phyloP scores from a whole-genome alignment of 352 stramenopile genomes.

The Phytophthora crassamura region DNA sequence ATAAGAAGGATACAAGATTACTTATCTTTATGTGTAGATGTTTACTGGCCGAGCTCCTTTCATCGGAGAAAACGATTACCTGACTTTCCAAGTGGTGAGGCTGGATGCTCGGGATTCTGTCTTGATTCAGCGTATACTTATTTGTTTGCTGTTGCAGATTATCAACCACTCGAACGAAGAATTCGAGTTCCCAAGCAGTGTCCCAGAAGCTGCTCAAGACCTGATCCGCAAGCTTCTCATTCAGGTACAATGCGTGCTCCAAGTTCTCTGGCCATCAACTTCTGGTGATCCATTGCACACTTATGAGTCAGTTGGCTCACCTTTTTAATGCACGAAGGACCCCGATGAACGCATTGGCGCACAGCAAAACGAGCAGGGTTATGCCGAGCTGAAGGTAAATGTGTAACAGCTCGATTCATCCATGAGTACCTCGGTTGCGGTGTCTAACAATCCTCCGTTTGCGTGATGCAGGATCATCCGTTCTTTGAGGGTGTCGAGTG shows the following conservation, averaged over 20 bases:
- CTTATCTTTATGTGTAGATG: slow-evolving; percentile 53
- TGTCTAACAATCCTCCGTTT: slow-evolving; percentile 9
- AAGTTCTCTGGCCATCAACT: not conserved
- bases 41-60: slow-evolving; percentile 86
- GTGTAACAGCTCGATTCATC: not conserved
- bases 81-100: slow-evolving; percentile 89
- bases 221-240: slow-evolving; percentile 82
- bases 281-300: no score
- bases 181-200: slow-evolving; percentile 73
- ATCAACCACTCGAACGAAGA: slow-evolving; percentile 82
- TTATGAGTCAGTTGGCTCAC: not conserved
- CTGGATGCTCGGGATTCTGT: not conserved
- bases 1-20: not conserved
- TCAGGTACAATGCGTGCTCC: slow-evolving; percentile 39
- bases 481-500: slow-evolving; percentile 87
- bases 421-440: not conserved
- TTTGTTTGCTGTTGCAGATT: slow-evolving; percentile 47
- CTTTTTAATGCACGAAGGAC: slow-evolving; percentile 26
- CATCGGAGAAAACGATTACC: slow-evolving; percentile 90
- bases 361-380: slow-evolving; percentile 70
- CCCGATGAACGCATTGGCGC: slow-evolving; percentile 75
- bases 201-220: slow-evolving; percentile 73
- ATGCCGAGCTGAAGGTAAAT: slow-evolving; percentile 69
- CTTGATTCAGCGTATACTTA: not conserved
- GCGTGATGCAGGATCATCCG: slow-evolving; percentile 53